phyloP scores from a whole-genome alignment of 2,329 filamentous ascomycete genomes.

The Trichophyton mentagrophytes region DNA sequence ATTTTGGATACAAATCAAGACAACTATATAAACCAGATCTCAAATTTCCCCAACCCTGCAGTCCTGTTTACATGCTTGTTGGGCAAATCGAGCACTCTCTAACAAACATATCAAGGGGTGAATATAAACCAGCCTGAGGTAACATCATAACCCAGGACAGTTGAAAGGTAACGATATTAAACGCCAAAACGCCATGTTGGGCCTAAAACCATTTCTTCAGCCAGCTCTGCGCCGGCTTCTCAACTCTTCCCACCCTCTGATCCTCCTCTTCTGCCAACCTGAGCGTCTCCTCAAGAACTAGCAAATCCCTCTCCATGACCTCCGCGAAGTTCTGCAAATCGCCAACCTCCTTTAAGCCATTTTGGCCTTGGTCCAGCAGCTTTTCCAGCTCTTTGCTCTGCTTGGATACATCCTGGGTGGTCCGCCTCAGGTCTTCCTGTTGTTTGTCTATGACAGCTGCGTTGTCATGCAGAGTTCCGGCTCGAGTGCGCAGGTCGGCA shows the following conservation, averaged over 20 bases:
- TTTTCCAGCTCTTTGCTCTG: constrained; percentile 44
- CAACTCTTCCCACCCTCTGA: constrained; percentile 11
- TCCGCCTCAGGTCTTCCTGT: constrained; percentile 39
- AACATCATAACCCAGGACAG: neutral
- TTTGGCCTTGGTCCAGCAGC: constrained; percentile 41
- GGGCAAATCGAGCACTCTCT: neutral
- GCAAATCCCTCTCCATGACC: constrained; percentile 42
- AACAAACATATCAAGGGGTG: neutral
- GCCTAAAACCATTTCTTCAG: constrained; percentile 14
- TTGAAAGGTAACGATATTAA: too few relatives aligned
- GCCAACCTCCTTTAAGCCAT: constrained; percentile 50
- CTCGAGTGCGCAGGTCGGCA: constrained; percentile 41
- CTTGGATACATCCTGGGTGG: constrained; percentile 38
- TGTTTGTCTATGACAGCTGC: constrained; percentile 42
- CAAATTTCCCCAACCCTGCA: neutral
- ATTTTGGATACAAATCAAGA: neutral
- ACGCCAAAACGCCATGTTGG: too few relatives aligned
- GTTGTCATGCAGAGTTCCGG: constrained; percentile 45
- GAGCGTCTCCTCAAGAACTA: constrained; percentile 33
- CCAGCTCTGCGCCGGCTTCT: constrained; percentile 11
- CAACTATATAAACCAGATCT: neutral
- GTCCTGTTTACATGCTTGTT: neutral
- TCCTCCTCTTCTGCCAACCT: constrained; percentile 25
- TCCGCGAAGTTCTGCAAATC: constrained; percentile 55
- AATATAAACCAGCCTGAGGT: neutral